Conservation (phyloP, 2,329 filamentous ascomycete genomes). For the Curvularia sp. region DNA sequence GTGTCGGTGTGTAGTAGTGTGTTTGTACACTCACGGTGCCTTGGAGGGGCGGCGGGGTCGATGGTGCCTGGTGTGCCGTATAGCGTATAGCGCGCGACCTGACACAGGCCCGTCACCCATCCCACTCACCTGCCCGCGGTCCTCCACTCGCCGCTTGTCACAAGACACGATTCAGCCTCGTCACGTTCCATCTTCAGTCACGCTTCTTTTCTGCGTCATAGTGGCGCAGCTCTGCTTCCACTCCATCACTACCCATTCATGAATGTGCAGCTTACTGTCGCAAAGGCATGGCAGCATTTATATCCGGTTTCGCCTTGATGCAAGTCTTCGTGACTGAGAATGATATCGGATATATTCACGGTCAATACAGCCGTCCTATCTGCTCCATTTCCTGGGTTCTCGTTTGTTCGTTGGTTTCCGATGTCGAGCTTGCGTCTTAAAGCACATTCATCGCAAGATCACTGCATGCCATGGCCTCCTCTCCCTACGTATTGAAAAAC, state of each 20-base stretch:
- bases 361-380: neutral
- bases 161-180: constrained; percentile 1
- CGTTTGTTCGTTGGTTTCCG: neutral
- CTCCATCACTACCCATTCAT: neutral
- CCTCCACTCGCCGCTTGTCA: constrained; percentile 4
- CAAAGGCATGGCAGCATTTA: neutral
- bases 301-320: neutral
- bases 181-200: constrained; percentile 4
- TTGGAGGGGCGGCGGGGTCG: constrained; percentile 8
- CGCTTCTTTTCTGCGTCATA: neutral
- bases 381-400: neutral
- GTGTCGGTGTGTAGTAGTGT: constrained; percentile 8
- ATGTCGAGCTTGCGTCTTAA: neutral
- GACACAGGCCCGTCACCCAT: constrained; percentile 14
- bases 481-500: neutral
- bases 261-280: neutral
- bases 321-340: neutral
- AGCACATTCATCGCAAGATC: neutral
- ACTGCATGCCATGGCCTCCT: neutral
- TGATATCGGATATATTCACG: neutral
- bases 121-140: constrained; percentile 6
- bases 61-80: constrained; percentile 13
- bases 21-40: constrained; percentile 2
- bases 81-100: constrained; percentile 4
- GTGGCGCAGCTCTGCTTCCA: neutral